These are phyloP conservation scores for Melaleuca alternifolia DNA, from an alignment of 345 rosid genomes.

Conservation along the genomic window DNA sequence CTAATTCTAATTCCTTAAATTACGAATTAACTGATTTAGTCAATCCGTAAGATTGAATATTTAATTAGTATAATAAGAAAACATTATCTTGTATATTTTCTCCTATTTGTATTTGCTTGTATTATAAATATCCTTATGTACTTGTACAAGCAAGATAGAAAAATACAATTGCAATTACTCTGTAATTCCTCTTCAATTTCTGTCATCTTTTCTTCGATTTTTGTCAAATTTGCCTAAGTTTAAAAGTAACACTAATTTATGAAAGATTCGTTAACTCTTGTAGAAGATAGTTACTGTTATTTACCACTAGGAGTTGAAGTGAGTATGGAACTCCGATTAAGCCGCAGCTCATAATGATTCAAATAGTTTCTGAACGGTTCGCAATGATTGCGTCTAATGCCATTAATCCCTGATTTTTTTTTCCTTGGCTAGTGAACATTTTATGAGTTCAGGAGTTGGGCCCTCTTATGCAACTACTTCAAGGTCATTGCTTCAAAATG, in stretches of 20 bases:
- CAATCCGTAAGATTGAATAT: neutral
- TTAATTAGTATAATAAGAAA: neutral
- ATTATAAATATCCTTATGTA: neutral
- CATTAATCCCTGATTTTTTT: neutral
- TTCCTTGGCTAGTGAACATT: neutral
- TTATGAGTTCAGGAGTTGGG: neutral
- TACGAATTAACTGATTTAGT: neutral
- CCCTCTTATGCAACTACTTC: neutral
- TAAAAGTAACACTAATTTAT: neutral
- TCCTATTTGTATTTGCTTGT: neutral
- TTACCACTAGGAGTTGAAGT: fast-evolving
- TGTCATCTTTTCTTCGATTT: neutral
- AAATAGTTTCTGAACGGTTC: too few species aligned
- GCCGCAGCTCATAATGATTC: neutral
- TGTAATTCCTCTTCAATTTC: neutral
- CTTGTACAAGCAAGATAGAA: neutral
- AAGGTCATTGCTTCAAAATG: neutral
- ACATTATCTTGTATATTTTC: neutral
- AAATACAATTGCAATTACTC: neutral
- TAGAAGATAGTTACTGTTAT: neutral
- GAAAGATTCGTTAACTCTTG: too few species aligned
- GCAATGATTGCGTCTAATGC: too few species aligned
- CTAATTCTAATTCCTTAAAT: neutral
- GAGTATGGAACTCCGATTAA: neutral
- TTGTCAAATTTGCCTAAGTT: neutral